A percentile compares a stretch with the other conserved stretches of the same genome.
These are phyloP conservation scores for Fusarium mexicanum DNA, from an alignment of 2,329 filamentous ascomycete genomes.

Conservation along the genomic window DNA sequence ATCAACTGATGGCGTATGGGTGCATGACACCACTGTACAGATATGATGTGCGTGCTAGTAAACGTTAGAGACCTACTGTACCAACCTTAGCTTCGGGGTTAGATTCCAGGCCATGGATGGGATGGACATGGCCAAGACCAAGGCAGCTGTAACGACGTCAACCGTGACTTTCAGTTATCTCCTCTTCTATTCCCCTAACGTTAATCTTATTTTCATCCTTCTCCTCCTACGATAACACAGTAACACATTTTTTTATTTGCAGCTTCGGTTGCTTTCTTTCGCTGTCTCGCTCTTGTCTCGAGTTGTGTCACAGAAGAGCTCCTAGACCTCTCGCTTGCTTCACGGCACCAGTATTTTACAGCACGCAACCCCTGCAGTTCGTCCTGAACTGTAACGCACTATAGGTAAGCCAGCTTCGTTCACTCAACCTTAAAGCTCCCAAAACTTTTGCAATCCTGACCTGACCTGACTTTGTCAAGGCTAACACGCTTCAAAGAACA, in stretches of 20 bases:
- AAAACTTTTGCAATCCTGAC: conserved; percentile 27
- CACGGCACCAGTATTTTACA: conserved; percentile 5
- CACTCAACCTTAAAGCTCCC: conserved; percentile 12
- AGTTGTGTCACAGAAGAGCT: conserved; percentile 38
- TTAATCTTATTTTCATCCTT: background rate
- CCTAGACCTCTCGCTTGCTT: conserved; percentile 24
- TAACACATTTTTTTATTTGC: background rate
- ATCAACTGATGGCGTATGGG: conserved; percentile 10
- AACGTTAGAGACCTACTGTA: conserved; percentile 4
- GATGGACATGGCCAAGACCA: background rate
- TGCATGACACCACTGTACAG: conserved; percentile 37
- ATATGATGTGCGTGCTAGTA: conserved; percentile 18
- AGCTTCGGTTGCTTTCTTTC: background rate
- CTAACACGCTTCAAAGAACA: conserved; percentile 20
- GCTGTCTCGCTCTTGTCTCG: conserved; percentile 40
- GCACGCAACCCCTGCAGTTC: conserved; percentile 26
- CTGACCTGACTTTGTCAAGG: conserved; percentile 19
- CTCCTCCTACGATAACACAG: background rate
- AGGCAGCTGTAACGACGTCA: conserved; percentile 31
- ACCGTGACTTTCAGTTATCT: conserved; percentile 9
- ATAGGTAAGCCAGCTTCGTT: conserved; percentile 20
- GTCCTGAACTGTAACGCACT: conserved; percentile 1
- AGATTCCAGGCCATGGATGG: conserved; percentile 30
- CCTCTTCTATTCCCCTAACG: conserved; percentile 3
- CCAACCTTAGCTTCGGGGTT: conserved; percentile 1